Conservation (phyloP, 805 yeast genomes). For the Yarrowia phangngaensis region DNA sequence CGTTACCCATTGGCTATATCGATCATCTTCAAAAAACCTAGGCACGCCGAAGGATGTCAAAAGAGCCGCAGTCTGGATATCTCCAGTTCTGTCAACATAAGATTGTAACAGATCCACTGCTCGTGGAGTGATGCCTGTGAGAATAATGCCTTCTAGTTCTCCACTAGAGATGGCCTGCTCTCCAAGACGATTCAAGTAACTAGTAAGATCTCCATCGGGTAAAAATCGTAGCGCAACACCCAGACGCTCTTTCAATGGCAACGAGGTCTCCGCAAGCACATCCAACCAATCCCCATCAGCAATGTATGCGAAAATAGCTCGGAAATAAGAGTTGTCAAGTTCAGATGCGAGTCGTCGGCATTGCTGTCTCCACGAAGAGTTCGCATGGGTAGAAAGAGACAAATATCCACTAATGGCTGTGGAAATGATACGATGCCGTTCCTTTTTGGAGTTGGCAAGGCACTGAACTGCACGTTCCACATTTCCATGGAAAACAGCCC, state of each 20-base stretch:
- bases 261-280: conserved; percentile 80
- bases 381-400: conserved; percentile 54
- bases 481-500: conserved; percentile 95
- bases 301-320: conserved; percentile 89
- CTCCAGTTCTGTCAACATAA: conserved; percentile 83
- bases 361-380: conserved; percentile 88
- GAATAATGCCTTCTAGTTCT: conserved; percentile 82
- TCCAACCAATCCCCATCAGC: conserved; percentile 97
- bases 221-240: conserved; percentile 88
- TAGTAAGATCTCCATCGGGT: conserved; percentile 67
- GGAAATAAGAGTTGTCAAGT: conserved; percentile 78
- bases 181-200: conserved; percentile 66
- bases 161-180: conserved; percentile 71
- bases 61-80: conserved; percentile 86
- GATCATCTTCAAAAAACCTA: conserved; percentile 64
- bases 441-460: conserved; percentile 68
- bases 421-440: conserved; percentile 71
- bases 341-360: conserved; percentile 87
- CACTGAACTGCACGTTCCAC: conserved; percentile 75
- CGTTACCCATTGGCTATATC: conserved; percentile 76
- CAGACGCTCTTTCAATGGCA: conserved; percentile 80
- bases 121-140: conserved; percentile 87
- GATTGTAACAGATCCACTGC: conserved; percentile 80
- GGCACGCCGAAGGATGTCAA: conserved; percentile 81
- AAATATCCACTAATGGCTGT: conserved; percentile 91